Percentiles rank a stretch among this genome's conserved stretches.
These are phyloP conservation scores for Kwoniella mangroviensis DNA, from an alignment of 768 basidiomycete genomes.

Conservation along the genomic window DNA sequence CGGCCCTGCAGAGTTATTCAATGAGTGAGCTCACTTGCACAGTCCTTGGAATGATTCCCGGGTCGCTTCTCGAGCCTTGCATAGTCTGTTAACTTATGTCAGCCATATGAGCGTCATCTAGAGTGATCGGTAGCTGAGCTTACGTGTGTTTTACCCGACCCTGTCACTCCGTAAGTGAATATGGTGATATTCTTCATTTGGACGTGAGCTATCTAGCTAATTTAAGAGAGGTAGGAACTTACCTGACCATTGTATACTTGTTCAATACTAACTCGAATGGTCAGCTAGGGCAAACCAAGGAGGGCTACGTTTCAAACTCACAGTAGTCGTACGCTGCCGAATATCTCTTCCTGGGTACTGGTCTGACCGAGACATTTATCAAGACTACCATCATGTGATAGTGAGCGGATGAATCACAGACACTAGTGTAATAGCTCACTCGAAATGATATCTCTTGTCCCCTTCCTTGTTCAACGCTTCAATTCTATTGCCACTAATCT, in stretches of 20 bases:
- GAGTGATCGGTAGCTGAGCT: neutral
- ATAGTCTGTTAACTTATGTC: conserved; percentile 67
- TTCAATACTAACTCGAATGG: conserved; percentile 61
- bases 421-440: neutral
- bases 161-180: conserved; percentile 89
- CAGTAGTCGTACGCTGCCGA: conserved; percentile 72
- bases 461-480: conserved; percentile 15
- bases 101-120: neutral
- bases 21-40: conserved; percentile 64
- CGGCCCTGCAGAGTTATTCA: neutral
- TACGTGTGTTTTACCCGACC: conserved; percentile 75
- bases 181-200: conserved; percentile 73
- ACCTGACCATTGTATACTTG: conserved; percentile 77
- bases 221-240: conserved; percentile 49
- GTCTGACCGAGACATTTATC: conserved; percentile 71
- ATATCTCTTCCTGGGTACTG: conserved; percentile 77
- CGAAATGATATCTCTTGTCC: conserved; percentile 25
- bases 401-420: neutral
- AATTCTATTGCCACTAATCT: conserved; percentile 18
- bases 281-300: conserved; percentile 5
- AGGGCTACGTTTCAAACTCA: conserved; percentile 23
- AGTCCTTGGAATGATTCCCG: conserved; percentile 84
- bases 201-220: neutral
- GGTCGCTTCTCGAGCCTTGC: conserved; percentile 74
- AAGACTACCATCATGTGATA: conserved; percentile 61